These are phyloP conservation scores for Petunia hybrid DNA, from an alignment of 305 asterid species.

Conservation along the genomic window DNA sequence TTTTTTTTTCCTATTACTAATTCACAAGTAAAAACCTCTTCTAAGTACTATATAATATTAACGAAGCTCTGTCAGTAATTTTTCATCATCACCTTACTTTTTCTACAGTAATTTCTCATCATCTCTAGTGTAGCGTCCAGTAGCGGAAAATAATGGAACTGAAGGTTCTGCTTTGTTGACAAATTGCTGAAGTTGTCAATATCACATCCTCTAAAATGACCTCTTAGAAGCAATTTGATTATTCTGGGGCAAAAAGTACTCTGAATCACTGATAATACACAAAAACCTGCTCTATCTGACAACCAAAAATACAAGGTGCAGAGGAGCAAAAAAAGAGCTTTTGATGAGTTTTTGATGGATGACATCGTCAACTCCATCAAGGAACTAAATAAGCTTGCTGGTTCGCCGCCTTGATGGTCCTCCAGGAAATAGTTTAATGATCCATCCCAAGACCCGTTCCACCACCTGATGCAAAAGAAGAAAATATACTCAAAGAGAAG, in stretches of 20 bases:
- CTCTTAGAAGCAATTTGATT: conserved; percentile 7
- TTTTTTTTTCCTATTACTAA: neutral
- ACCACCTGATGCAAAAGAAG: conserved; percentile 66
- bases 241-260: conserved; percentile 20
- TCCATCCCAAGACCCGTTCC: conserved; percentile 96
- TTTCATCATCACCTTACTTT: neutral
- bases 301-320: conserved; percentile 16
- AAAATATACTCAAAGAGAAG: conserved; percentile 3
- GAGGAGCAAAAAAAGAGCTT: neutral
- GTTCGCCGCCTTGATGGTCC: conserved; percentile 84
- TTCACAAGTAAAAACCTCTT: conserved; percentile 24
- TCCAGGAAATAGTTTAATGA: conserved; percentile 97
- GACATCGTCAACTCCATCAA: neutral
- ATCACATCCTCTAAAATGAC: conserved; percentile 5
- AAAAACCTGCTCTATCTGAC: conserved; percentile 5
- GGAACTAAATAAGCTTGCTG: conserved; percentile 72
- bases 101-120: neutral
- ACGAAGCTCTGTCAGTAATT: conserved; percentile 8
- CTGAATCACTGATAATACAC: neutral
- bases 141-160: neutral
- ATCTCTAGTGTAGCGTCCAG: neutral
- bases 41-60: conserved; percentile 1
- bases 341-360: conserved; percentile 7
- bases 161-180: conserved; percentile 12
- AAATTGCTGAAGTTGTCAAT: neutral